Evolutionary conservation across 2,329 filamentous ascomycete species (phyloP), one percentile per base, ranked within the genome.

Genomic region (Ophiosphaerella korrae): DNA sequence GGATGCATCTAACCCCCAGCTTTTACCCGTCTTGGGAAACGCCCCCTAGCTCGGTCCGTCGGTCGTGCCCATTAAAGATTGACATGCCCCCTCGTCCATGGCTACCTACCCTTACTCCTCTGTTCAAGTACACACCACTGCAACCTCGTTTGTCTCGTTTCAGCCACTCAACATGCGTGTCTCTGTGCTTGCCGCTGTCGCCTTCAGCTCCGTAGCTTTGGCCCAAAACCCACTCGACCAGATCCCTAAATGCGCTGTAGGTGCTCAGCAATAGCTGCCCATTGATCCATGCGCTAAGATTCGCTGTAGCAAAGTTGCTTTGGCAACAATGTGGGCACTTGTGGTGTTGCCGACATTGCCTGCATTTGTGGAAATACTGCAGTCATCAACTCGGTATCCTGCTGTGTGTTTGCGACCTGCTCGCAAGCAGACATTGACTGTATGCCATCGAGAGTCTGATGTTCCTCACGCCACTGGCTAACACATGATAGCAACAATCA

Each of bases 351-450:
- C 46, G 74, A 78, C 41, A 67, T 78, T 48, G 66, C 64, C 35
- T 79, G 77, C 62, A 78, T 79, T 53, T 79, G 77, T 65, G 60
- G 57, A 18, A 77, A 74, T 64, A 54, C 52, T 1, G 53, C 58
- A 6, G 64, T 74, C 26, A 73, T 79, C 47, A 52, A 59, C 37
- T 60, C 56, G 13, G 66, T 79, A n/a, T 68, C 74, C n/a, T 78
- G 77, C 70, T 79, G 77, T 53, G 74, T 78, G 31, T 68, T 72
- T 47, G 58, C 63, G 8, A 50, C 60, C 7, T 79, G 77, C 62
- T 44, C 42, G 71, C n/a, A 77, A 52, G 55, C 77, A 69, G 33
- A 64, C 33, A 57, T 60, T 12, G 5, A 45, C 2, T 44, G 59
- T 60, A 41, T 24, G 45, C 29, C 12, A 13, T 21, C 18, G 18